Percentiles rank a stretch among this genome's conserved stretches.
These are phyloP conservation scores for Mortierella sp. DNA, from an alignment of 371 early-diverging fungal species.

Conservation along the genomic window DNA sequence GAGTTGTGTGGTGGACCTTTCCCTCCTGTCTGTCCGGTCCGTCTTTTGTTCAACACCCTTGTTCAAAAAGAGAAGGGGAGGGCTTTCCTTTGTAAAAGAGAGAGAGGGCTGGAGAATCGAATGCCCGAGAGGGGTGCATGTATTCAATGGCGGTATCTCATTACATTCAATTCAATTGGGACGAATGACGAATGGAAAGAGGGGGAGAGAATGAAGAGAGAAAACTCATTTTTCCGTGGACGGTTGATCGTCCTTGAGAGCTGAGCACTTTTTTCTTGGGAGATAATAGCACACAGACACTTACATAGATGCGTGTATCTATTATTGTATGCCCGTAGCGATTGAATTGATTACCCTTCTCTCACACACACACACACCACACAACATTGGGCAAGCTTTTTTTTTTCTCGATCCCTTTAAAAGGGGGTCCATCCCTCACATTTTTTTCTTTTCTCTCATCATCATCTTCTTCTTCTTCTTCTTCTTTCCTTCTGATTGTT, in stretches of 20 bases:
- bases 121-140: not conserved
- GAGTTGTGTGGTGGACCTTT: not conserved
- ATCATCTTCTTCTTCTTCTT: not conserved
- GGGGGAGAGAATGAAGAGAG: not conserved
- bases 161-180: not conserved
- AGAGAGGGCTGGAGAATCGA: not conserved
- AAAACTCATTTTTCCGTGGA: slow-evolving; percentile 6
- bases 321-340: not conserved
- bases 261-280: slow-evolving; percentile 3
- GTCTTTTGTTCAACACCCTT: not conserved
- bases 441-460: not conserved
- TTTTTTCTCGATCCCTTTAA: slow-evolving; percentile 19
- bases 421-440: slow-evolving; percentile 5
- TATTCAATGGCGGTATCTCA: slow-evolving; percentile 1
- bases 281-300: not conserved
- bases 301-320: not conserved
- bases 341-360: slow-evolving; percentile 7
- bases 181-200: not conserved
- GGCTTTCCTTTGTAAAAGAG: not conserved
- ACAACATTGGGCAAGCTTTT: not conserved
- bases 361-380: not conserved
- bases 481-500: not conserved
- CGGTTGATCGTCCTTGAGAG: slow-evolving; percentile 2
- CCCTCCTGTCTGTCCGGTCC: not conserved
- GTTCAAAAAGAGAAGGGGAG: not conserved